Percentiles rank a stretch among this genome's conserved stretches.
Conservation (phyloP, 2,329 filamentous ascomycete species). For the Sporothrix protearum region DNA sequence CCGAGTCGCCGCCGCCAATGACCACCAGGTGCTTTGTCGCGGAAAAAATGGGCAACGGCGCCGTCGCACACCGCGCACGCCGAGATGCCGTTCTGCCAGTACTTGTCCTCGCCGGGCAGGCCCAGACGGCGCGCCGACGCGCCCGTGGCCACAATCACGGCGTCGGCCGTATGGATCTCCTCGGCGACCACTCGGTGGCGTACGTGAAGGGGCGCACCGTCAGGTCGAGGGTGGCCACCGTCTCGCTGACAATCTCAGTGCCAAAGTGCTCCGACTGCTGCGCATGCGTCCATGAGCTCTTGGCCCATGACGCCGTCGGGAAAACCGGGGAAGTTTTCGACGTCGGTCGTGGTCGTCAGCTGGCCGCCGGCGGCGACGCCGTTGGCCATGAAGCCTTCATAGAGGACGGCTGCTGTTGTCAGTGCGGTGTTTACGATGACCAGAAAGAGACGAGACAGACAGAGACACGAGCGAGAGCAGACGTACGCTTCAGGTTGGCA, state of each 20-base stretch:
- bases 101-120: slow-evolving; percentile 85
- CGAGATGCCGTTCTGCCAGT: slow-evolving; percentile 96
- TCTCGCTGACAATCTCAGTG: slow-evolving; percentile 89
- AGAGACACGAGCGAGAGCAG: neutral
- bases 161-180: slow-evolving; percentile 81
- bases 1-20: slow-evolving; percentile 94
- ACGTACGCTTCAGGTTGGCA: slow-evolving; percentile 80
- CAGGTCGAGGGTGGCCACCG: slow-evolving; percentile 83
- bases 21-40: slow-evolving; percentile 94
- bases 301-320: slow-evolving; percentile 80
- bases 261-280: slow-evolving; percentile 87
- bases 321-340: slow-evolving; percentile 98
- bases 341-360: slow-evolving; percentile 95
- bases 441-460: neutral
- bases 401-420: slow-evolving; percentile 65
- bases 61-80: slow-evolving; percentile 98
- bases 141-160: slow-evolving; percentile 91
- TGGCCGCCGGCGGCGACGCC: slow-evolving; percentile 95
- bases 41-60: slow-evolving; percentile 98
- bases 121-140: slow-evolving; percentile 82
- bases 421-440: neutral
- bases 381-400: slow-evolving; percentile 97
- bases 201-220: slow-evolving; percentile 83
- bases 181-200: slow-evolving; percentile 84
- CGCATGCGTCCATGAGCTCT: slow-evolving; percentile 95